phyloP scores from a whole-genome alignment of 2,329 filamentous ascomycete species.

The Apiospora malaysiana region DNA sequence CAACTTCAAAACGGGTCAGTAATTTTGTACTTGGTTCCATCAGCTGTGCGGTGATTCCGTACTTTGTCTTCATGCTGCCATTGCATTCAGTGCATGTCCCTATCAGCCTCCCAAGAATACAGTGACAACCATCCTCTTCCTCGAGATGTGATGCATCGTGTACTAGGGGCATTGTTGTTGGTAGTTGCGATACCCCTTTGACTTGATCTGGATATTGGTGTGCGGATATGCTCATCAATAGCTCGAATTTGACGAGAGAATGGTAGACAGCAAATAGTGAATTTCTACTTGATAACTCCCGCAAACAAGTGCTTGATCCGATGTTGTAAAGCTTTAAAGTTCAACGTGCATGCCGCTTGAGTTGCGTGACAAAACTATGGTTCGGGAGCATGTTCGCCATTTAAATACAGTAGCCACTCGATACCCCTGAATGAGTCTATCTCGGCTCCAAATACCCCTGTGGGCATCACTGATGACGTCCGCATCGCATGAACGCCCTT shows the following conservation, averaged over 20 bases:
- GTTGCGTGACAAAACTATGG: neutral
- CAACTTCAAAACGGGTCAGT: neutral
- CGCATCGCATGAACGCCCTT: neutral
- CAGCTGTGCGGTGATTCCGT: neutral
- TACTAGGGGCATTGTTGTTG: neutral
- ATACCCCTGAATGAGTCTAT: neutral
- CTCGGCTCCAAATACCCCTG: neutral
- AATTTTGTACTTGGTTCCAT: fast-evolving
- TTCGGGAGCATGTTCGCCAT: neutral
- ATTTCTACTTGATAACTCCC: neutral
- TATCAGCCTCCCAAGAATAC: neutral
- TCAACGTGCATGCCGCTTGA: too few relatives aligned
- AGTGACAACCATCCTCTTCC: slow-evolving; percentile 6
- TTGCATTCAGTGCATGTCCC: neutral
- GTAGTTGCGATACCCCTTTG: neutral
- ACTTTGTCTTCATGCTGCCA: slow-evolving; percentile 7
- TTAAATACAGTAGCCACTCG: neutral
- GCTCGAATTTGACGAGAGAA: neutral
- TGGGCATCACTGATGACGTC: neutral
- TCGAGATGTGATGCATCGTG: neutral
- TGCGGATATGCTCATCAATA: neutral
- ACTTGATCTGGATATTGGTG: neutral
- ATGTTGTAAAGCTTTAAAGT: too few relatives aligned
- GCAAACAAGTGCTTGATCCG: neutral
- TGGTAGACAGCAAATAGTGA: too few relatives aligned